Percentiles rank a stretch among this genome's conserved stretches.
phyloP scores from a whole-genome alignment of 2,329 filamentous ascomycete species.

The Thelonectria rubi region DNA sequence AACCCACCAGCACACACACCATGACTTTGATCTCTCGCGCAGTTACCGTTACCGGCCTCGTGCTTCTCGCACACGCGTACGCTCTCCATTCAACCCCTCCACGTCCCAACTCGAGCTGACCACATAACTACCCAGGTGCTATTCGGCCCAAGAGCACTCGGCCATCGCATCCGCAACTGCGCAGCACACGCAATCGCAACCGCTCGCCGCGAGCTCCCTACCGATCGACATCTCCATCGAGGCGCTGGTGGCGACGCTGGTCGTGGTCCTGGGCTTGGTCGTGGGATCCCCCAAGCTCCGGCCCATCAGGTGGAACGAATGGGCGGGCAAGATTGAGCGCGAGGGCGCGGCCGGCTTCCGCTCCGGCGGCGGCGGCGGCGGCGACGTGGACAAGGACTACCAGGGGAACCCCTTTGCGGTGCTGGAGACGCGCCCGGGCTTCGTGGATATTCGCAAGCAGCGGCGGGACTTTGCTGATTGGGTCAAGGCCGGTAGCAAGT shows the following conservation, averaged over 20 bases:
- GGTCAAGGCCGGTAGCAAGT: conserved; percentile 58
- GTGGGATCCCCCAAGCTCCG: conserved; percentile 79
- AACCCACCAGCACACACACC: conserved; percentile 25
- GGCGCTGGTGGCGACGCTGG: conserved; percentile 79
- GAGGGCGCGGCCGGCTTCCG: conserved; percentile 71
- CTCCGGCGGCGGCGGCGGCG: conserved; percentile 64
- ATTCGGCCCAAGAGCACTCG: conserved; percentile 94
- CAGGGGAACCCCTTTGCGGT: conserved; percentile 81
- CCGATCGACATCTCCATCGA: conserved; percentile 90
- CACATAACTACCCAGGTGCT: conserved; percentile 70
- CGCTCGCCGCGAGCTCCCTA: conserved; percentile 60
- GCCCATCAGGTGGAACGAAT: conserved; percentile 84
- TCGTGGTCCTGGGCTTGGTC: conserved; percentile 87
- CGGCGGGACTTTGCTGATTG: conserved; percentile 82
- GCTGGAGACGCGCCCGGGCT: conserved; percentile 83
- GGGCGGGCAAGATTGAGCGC: conserved; percentile 85
- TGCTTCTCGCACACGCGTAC: conserved; percentile 89
- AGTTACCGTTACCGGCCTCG: conserved; percentile 76
- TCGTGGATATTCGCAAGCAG: conserved; percentile 86
- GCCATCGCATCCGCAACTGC: conserved; percentile 69
- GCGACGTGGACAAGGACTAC: conserved; percentile 74
- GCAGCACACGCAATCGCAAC: conserved; percentile 54
- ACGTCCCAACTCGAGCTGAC: conserved; percentile 27
- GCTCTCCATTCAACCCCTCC: conserved; percentile 43
- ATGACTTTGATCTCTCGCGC: conserved; percentile 79